Base-by-base conservation (phyloP, 163 green algal species). In the Chlorella variabilis region DNA sequence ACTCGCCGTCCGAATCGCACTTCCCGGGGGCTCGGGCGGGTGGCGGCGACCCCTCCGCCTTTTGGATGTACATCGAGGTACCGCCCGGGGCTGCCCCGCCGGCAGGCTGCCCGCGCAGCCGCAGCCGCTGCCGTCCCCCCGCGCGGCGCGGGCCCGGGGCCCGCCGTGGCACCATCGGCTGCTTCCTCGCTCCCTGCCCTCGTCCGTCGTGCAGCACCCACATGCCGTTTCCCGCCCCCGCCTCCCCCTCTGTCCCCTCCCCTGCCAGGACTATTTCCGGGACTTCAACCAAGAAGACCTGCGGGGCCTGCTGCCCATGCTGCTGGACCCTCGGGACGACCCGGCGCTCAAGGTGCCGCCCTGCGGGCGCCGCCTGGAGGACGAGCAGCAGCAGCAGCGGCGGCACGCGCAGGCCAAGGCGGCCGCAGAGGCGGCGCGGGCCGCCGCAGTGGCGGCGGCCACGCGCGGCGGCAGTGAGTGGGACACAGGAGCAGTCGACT, bases 241-340 rank as follows among this genome's bases (percentile, higher is more conserved):
- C n/a, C n/a, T n/a, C n/a, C n/a, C n/a, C n/a, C n/a, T n/a, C n/a
- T n/a, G n/a, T n/a, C n/a, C n/a, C n/a, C n/a, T n/a, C n/a, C n/a
- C n/a, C n/a, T n/a, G 36, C 34, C 87, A 95, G 92, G 92, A 94
- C 42, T 95, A 92, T 85, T 96, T 96, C 71, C 84, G 93, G 0
- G 89, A 95, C 58, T 76, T 95, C 9, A 93, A 86, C 5, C 77
- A 84, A 17, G 90, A 95, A 41, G 93, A 96, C 65, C 56, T 96
- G 17, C 69, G 80, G 13, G 78, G 75, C 21, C 82, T 96, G n/a
- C 63, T 92, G 51, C 86, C 85, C 4, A 71, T 75, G 2, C 68
- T 86, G 29, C 41, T 42, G 31, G 81, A 91, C 75, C 87, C 87
- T 1, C 49, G 84, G 23, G 70, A 89, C 3, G 92, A 95, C 70